These are phyloP conservation scores for Krasilnikovozyma curviuscula DNA, from an alignment of 768 basidiomycete species.

Conservation along the genomic window DNA sequence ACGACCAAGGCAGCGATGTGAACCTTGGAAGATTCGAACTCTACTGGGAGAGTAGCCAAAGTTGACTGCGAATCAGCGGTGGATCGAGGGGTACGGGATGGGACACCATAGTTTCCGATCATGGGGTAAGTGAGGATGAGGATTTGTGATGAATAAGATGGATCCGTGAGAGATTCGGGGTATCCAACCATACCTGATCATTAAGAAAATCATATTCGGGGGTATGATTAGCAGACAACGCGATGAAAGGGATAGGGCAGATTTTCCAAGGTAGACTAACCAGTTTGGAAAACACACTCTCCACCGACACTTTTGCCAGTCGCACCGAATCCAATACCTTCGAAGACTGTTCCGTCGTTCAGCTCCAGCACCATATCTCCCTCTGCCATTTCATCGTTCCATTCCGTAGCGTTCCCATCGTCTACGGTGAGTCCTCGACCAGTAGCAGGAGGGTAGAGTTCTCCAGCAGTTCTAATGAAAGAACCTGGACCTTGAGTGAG, in stretches of 20 bases:
- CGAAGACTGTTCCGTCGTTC: conserved; percentile 65
- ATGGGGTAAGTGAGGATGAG: conserved; percentile 92
- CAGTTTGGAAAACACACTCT: conserved; percentile 99
- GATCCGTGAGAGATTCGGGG: conserved; percentile 92
- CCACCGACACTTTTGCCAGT: conserved; percentile 76
- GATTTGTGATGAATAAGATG: conserved; percentile 95
- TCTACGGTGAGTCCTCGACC: conserved; percentile 20
- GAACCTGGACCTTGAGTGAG: conserved; percentile 9
- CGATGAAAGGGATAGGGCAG: background rate
- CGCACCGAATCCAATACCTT: conserved; percentile 85
- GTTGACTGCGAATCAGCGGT: conserved; percentile 30
- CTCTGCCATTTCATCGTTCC: conserved; percentile 16
- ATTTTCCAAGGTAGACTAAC: conserved; percentile 32
- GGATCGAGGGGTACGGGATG: conserved; percentile 36
- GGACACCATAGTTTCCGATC: conserved; percentile 94
- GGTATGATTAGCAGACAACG: background rate
- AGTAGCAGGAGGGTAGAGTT: conserved; percentile 24
- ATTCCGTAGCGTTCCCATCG: conserved; percentile 6
- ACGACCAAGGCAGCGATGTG: conserved; percentile 82
- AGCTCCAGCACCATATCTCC: conserved; percentile 56
- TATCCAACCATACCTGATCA: conserved; percentile 91
- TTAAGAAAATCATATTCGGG: background rate
- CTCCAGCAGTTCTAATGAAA: conserved; percentile 13
- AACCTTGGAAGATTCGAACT: conserved; percentile 89
- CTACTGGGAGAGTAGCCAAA: conserved; percentile 37